phyloP scores from a whole-genome alignment of 208 protist species.

The Polymyxa betae region DNA sequence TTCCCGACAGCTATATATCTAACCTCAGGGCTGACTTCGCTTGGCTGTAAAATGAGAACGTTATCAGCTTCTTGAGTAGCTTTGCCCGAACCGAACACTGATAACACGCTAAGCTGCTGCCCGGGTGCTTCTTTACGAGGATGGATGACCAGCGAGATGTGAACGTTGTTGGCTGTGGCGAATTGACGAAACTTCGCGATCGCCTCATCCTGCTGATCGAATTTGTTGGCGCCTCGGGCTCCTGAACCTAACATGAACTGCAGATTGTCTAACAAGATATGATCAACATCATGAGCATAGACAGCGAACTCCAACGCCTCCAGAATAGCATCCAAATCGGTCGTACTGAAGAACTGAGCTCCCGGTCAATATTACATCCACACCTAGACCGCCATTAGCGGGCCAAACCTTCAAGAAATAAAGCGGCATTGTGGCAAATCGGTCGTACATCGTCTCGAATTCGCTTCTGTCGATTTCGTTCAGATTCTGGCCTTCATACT shows the following conservation, averaged over 20 bases:
- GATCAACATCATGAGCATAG: constrained; percentile 75
- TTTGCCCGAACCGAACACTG: constrained; percentile 77
- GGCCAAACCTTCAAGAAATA: constrained; percentile 68
- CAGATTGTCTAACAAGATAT: constrained; percentile 77
- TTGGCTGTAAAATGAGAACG: constrained; percentile 74
- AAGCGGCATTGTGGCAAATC: constrained; percentile 71
- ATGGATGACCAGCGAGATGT: constrained; percentile 77
- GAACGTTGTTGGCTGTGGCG: constrained; percentile 75
- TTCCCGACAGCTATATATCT: background rate
- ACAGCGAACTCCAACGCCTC: constrained; percentile 78
- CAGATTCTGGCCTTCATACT: background rate
- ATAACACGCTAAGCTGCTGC: constrained; percentile 13
- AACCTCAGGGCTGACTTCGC: background rate
- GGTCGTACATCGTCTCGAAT: background rate
- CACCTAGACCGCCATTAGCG: background rate
- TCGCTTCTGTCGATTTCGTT: background rate
- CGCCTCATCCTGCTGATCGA: constrained; percentile 72
- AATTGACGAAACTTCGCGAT: constrained; percentile 73
- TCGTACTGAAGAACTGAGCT: constrained; percentile 71
- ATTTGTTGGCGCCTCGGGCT: constrained; percentile 60
- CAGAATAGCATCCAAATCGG: constrained; percentile 71
- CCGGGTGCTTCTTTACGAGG: constrained; percentile 72
- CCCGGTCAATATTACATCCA: background rate
- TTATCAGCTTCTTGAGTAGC: constrained; percentile 77
- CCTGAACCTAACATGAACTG: constrained; percentile 72